phyloP scores from a whole-genome alignment of 176 grass and related monocot species.

The Lolium perenne region DNA sequence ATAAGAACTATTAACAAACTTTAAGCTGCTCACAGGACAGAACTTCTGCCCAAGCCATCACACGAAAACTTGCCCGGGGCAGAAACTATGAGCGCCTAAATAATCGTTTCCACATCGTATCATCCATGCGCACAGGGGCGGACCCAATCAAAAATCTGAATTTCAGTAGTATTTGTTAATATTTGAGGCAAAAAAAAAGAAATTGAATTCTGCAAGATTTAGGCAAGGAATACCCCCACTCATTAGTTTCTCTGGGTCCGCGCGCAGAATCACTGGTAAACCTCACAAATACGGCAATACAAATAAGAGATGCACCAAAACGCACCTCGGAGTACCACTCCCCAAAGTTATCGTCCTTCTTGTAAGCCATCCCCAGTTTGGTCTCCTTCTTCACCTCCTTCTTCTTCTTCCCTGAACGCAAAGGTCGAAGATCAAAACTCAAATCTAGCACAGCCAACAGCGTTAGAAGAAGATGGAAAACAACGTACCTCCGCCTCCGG shows the following conservation, averaged over 20 bases:
- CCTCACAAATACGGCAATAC: background rate
- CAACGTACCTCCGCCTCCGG: slow-evolving; percentile 32
- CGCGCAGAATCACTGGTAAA: background rate
- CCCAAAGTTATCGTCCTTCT: slow-evolving; percentile 91
- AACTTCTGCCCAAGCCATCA: background rate
- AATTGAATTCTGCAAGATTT: too few species aligned
- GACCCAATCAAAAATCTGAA: too few species aligned
- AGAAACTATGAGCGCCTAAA: background rate
- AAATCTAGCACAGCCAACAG: background rate
- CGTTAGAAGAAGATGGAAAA: background rate
- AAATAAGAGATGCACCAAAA: background rate
- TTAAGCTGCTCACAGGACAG: background rate
- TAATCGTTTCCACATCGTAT: background rate
- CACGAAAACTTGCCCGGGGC: background rate
- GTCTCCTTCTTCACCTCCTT: slow-evolving; percentile 99
- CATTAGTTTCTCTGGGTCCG: too few species aligned
- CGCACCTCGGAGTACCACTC: slow-evolving; percentile 96
- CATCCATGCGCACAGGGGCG: background rate
- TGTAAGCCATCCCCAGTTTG: slow-evolving; percentile 75
- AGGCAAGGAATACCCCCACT: too few species aligned
- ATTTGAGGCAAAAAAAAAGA: too few species aligned
- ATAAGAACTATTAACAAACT: background rate
- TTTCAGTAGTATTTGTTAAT: too few species aligned
- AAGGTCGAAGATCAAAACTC: background rate
- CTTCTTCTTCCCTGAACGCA: slow-evolving; percentile 66